Base-by-base conservation (phyloP, 208 protist species). In the Trypanosomatidae sp. region DNA sequence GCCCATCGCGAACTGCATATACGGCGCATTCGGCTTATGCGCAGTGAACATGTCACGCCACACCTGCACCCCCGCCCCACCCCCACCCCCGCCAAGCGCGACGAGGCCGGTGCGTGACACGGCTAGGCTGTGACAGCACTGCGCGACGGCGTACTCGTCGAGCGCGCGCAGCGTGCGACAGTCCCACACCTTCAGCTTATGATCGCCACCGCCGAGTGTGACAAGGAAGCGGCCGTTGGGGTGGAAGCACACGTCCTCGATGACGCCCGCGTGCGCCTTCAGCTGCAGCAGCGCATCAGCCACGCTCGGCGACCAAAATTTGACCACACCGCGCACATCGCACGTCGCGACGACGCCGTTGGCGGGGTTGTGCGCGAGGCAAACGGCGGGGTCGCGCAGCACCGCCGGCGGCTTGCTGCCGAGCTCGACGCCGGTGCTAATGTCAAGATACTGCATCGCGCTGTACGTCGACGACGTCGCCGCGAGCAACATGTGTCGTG, bases 111-210 rank as follows among this genome's bases (percentile, higher is more conserved):
- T 78, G 44, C 71, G 67, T 11, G 82, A 88, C 51, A 96, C 82
- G 45, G 89, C 78, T 10, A 95, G 43, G 4, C 71, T 79, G 59
- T 71, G 68, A 46, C 89, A 87, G 25, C 51, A 66, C 61, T 89
- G 85, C 24, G 73, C 84, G 40, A 88, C 52, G 46, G 77, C 78
- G 55, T 90, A 90, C 58, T 92, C 78, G 54, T 96, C 75, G 28
- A 96, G 52, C 18, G 79, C 51, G 40, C 89, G 66, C 46, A 96
- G 93, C 2, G 76, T 99, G 28, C 97, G 72, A 32, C 97, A 61
- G 66, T 99, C 98, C 92, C 94, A 99, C 8, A 99, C 72, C 58
- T 97, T 97, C 43, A 99, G 61, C 46, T 88, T 79, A 23, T 95
- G 73, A 60, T 99, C 97, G 3, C 74, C 97, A 4, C 68, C 49